Base-by-base conservation (phyloP, 225 moss, liverwort and hornwort genomes). In the Physcomitrellopsis africana region DNA sequence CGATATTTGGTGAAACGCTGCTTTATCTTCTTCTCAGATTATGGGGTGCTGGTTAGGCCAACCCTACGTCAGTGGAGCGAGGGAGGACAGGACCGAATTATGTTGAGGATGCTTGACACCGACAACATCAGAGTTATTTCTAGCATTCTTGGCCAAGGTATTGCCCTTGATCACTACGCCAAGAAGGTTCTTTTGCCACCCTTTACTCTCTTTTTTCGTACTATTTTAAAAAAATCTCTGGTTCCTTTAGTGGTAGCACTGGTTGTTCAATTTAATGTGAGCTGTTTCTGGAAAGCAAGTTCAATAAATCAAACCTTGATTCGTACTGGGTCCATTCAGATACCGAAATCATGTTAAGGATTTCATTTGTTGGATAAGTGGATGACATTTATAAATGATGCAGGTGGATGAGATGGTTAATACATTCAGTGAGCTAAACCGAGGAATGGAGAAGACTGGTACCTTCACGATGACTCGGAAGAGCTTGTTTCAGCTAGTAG, bases 351-450 rank as follows among this genome's bases (percentile, higher is more conserved):
- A 15, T 51, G 18, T 46, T 44, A 19, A 44, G 60, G 32, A 47
- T 18, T 55, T 71, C 18, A 10, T 18, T n/a, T 59, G 68, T 79
- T 66, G 26, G 9, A 52, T 68, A 22, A 58, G 42, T 45, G 29
- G n/a, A 62, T 43, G 53, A 26, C 11, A 41, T 54, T 60, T 73
- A 62, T 70, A 19, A 60, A 24, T 51, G 15, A 72, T 77, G 77
- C 84, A 96, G 96, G 94, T 96, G 46, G 94, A 96, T 82, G 96
- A 96, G 81, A 94, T 96, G 96, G 96, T 96, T 68, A 96, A 91
- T 63, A 96, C 92, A 14, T 96, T 94, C 43, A 96, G 96, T 83
- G 92, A 92, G 81, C 56, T 96, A 3, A 96, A 96, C 59, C 87
- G 89, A 80, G 96, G 96, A 66, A 96, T 96, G 94, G 96, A 96